Conservation (phyloP, 371 early-diverging fungal species). For the Zychaea mexicana region DNA sequence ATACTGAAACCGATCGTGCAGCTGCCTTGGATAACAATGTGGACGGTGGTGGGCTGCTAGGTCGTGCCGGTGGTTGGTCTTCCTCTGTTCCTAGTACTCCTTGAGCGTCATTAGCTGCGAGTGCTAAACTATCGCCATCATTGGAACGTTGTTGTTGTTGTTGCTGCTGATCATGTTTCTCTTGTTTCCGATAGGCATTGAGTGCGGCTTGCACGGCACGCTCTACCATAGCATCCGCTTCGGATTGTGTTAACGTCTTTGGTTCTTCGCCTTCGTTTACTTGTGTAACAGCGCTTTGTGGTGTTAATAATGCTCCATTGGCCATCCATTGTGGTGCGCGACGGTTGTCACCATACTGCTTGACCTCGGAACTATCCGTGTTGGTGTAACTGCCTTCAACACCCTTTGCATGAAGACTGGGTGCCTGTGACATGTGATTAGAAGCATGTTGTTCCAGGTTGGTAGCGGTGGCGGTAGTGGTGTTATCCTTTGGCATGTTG, state of each 20-base stretch:
- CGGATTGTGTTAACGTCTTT: conserved; percentile 6
- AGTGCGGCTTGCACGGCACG: conserved; percentile 8
- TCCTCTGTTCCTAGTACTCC: not conserved
- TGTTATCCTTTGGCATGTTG: no score
- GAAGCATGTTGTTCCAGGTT: no score
- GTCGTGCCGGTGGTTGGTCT: conserved; percentile 24
- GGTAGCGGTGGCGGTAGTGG: no score
- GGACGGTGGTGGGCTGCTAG: conserved; percentile 31
- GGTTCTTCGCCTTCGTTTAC: not conserved
- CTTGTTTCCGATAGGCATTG: conserved; percentile 1
- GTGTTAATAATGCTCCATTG: not conserved
- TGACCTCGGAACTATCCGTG: not conserved
- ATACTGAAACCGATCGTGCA: conserved; percentile 7
- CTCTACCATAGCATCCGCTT: conserved; percentile 17
- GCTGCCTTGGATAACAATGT: conserved; percentile 19
- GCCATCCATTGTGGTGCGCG: not conserved
- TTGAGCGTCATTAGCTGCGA: not conserved
- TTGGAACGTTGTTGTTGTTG: not conserved
- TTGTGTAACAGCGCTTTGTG: not conserved
- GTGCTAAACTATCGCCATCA: not conserved
- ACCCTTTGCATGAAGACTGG: not conserved
- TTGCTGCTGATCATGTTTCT: not conserved
- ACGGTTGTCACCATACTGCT: not conserved
- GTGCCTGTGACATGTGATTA: not conserved
- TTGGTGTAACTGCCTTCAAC: not conserved